These are phyloP conservation scores for Arthroderma sp. DNA, from an alignment of 2,329 filamentous ascomycete species.

Conservation along the genomic window DNA sequence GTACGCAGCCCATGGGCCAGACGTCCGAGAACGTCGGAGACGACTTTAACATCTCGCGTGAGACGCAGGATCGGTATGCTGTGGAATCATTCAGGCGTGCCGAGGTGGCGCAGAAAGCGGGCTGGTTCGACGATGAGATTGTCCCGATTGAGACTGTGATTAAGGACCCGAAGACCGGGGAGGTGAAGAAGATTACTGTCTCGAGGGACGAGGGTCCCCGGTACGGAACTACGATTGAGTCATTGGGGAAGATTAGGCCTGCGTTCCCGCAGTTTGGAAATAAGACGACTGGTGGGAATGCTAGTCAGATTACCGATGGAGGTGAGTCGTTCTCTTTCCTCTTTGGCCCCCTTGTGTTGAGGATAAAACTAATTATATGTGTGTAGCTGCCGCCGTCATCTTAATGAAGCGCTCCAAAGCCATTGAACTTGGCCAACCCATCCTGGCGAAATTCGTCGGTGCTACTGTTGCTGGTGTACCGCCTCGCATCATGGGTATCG, in stretches of 20 bases:
- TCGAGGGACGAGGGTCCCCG: conserved; percentile 83
- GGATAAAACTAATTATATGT: conserved; percentile 1
- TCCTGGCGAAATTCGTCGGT: conserved; percentile 76
- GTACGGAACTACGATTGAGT: conserved; percentile 75
- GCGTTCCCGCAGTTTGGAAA: conserved; percentile 87
- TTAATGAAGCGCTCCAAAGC: conserved; percentile 88
- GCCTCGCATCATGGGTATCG: conserved; percentile 91
- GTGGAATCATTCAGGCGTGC: conserved; percentile 79
- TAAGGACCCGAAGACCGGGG: conserved; percentile 71
- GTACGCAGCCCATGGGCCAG: conserved; percentile 94
- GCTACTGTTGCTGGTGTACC: conserved; percentile 82
- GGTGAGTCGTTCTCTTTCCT: conserved; percentile 33
- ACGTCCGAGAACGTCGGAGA: conserved; percentile 90
- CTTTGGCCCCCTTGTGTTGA: not conserved
- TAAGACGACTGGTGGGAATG: conserved; percentile 81
- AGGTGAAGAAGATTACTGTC: conserved; percentile 63
- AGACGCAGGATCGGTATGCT: conserved; percentile 72
- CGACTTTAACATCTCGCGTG: conserved; percentile 74
- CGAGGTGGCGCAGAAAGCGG: conserved; percentile 78
- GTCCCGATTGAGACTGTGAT: conserved; percentile 69
- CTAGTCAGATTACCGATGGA: conserved; percentile 88
- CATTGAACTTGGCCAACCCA: conserved; percentile 70
- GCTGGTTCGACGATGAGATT: conserved; percentile 90
- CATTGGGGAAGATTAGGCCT: conserved; percentile 67
- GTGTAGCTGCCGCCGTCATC: conserved; percentile 37